phyloP scores from a whole-genome alignment of 192 early-diverging fungal species.

The Backusella sp. region DNA sequence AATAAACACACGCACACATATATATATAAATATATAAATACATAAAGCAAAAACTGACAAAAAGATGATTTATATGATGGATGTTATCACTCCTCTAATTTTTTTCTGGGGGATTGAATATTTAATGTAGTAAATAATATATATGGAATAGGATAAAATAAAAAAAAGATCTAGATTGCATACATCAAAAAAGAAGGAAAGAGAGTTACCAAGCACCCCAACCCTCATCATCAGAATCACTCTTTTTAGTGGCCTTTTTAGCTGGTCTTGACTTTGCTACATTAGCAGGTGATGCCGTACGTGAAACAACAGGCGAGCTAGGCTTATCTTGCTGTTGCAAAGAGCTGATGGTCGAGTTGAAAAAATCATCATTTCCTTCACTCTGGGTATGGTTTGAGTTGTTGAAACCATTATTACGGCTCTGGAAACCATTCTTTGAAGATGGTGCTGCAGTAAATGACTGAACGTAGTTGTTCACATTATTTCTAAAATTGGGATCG shows the following conservation, averaged over 20 bases:
- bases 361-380: slow-evolving; percentile 35
- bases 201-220: slow-evolving; percentile 38
- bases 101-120: neutral
- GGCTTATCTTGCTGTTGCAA: slow-evolving; percentile 28
- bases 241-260: slow-evolving; percentile 20
- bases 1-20: too few relatives aligned
- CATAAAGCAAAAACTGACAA: neutral
- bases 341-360: slow-evolving; percentile 32
- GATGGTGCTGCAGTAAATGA: slow-evolving; percentile 49
- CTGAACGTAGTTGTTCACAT: slow-evolving; percentile 60
- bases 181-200: neutral
- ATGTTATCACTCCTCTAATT: neutral
- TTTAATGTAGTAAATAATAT: slow-evolving; percentile 2
- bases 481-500: slow-evolving; percentile 64
- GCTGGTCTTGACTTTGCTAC: slow-evolving; percentile 22
- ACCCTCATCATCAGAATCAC: slow-evolving; percentile 35
- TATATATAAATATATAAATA: neutral
- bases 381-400: slow-evolving; percentile 7
- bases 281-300: slow-evolving; percentile 15
- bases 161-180: neutral
- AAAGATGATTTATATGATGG: neutral
- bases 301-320: slow-evolving; percentile 20
- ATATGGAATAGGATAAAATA: neutral
- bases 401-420: slow-evolving; percentile 15
- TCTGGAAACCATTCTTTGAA: neutral